Base-by-base conservation (phyloP, 1,284 basidiomycete species). In the Papiliotrema laurentii region DNA sequence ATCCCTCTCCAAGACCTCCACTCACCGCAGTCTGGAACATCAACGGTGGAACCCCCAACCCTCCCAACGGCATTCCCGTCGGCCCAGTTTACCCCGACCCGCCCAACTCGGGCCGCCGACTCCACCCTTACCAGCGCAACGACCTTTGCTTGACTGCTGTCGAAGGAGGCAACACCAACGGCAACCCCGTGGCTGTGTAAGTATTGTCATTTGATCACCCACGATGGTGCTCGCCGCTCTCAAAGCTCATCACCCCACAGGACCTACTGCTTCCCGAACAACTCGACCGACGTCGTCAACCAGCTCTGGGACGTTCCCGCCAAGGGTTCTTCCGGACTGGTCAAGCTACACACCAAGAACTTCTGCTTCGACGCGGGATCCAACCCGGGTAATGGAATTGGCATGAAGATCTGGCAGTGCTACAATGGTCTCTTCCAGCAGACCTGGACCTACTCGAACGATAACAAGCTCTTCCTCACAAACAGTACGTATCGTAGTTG, bases 331-430 rank as follows among this genome's bases (percentile, higher is more conserved):
- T 27, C 35, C 3, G 43, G 43, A 34, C 7, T 33, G 14, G 22
- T 52, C 34, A 31, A 31, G 41, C 46, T 52, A n/a, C 16, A 22
- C 34, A 21, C 19, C 37, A 34, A 31, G 22, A 40, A 48, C 41
- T 44, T 18, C 36, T 47, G 50, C 25, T 30, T 52, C 26, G 46
- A 50, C 25, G 43, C 43, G 5, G 49, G 49, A 18, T 26, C 36
- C 9, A 34, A 31, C 22, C 43, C 49, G 4, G 13, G 27, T 18
- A 33, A 31, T 28, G 61, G 55, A 14, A 43, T 45, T 25, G 44
- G 28, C 3, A 50, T 63, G 47, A 66, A 64, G 50, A 53, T 71
- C 45, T 58, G 52, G 50, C 27, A 34, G 1, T 58, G 56, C 43
- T 49, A 47, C 37, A 37, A 49, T n/a, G 55, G 51, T 16, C 46